Base-by-base conservation (phyloP, 2,329 filamentous ascomycete genomes). In the Exophiala spinifera region DNA sequence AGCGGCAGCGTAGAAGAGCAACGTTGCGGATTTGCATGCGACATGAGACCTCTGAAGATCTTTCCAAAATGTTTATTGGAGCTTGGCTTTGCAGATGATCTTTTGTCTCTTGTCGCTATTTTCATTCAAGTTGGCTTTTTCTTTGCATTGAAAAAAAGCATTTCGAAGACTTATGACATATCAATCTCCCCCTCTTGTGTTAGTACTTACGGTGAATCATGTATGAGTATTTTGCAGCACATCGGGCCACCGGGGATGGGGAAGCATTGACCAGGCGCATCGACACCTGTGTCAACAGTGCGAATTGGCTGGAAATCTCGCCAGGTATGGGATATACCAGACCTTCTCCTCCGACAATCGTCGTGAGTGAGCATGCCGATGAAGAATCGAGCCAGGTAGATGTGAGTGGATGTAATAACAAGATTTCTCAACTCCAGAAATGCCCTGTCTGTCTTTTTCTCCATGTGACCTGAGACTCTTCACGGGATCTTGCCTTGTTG, bases 1-100 rank as follows among this genome's bases (percentile, higher is more conserved):
- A 13, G 43, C 43, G 28, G 48, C 42, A 15, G 50, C 51, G n/a
- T 56, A 39, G 39, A 15, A 23, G 33, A 31, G 4, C 8, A 31
- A 31, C 11, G 7, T 31, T 31, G 28, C 8, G 28, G 28, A n/a
- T 7, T 31, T 31, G 28, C 8, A 11, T 31, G 28, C 28, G 6
- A 31, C 28, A 6, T 5, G 3, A 31, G 28, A 8, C 28, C 28
- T 7, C 23, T 3, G 23, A 25, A 7, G 7, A 11, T 31, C 3
- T 31, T 11, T 31, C 28, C 11, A 10, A 11, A 31, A 10, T 31
- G 28, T 11, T 10, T 31, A 10, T 10, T 31, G 28, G 28, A 10
- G 10, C 28, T 11, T n/a, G n/a, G n/a, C n/a, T n/a, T n/a, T 31
- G 28, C 28, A 31, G 8, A 31, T 31, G 28, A 31, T 31, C 11